Base-by-base conservation (phyloP, 1,139 yeast genomes). In the Nakaseomyces uthaithaninus region DNA sequence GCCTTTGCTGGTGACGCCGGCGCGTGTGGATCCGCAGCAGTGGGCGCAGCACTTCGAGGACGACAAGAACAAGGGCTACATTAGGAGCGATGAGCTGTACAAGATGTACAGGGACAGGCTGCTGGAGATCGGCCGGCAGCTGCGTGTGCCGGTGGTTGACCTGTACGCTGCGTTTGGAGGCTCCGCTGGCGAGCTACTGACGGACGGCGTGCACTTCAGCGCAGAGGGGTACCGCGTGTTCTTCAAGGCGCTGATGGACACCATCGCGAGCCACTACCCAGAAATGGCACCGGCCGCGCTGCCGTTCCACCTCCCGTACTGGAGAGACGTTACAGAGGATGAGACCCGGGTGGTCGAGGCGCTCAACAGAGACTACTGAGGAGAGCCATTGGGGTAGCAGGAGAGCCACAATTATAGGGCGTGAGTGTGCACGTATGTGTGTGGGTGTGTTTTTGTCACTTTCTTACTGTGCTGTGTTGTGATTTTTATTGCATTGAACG, bases 201-300 rank as follows among this genome's bases (percentile, higher is more conserved):
- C 53, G 8, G 91, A 82, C 53, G 94, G 94, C 0, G 62, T 85
- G 33, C 95, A 85, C 57, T 80, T 70, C 55, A 68, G 74, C 2
- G 75, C 78, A 0, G 55, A 60, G n/a, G 85, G 79, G 0, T 83
- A 83, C 57, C 60, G 63, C 43, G 44, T 82, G 2, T 57, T 77
- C 47, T 79, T 59, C 51, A 62, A 69, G 10, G 68, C 62, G 27
- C 43, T 80, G 9, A 45, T 67, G 39, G 47, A 57, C 9, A 53
- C 63, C 1, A 74, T 80, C 22, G 51, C 57, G 1, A 41, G 45
- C 1, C 35, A 54, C 15, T 79, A 69, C 50, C 82, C 85, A 0
- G 74, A 76, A 23, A 57, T 63, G 3, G 48, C 59, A 2, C 70
- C 77, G 0, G 66, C 63, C 2, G 60, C 58, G 8, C 42, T 75